Conservation (phyloP, 768 basidiomycete genomes). For the Sporobolomyces pararoseus region DNA sequence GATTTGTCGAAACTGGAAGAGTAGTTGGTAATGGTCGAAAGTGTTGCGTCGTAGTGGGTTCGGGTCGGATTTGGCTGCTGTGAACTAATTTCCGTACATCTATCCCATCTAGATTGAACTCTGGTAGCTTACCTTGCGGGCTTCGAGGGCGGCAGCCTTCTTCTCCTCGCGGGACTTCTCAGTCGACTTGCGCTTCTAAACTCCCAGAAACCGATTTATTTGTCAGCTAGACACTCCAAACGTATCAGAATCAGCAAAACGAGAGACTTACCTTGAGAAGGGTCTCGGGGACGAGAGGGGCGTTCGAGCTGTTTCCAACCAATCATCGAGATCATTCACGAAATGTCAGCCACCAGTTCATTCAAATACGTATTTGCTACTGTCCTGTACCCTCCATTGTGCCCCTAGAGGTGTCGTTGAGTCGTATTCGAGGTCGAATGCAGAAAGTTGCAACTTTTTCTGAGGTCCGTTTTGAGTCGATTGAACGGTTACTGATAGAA, state of each 20-base stretch:
- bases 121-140: constrained; percentile 51
- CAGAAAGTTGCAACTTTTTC: background rate
- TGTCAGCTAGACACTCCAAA: background rate
- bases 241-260: background rate
- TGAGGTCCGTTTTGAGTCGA: background rate
- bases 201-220: background rate
- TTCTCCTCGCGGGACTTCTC: constrained; percentile 55
- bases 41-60: background rate
- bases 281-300: constrained; percentile 52
- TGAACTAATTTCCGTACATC: background rate
- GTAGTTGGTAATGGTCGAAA: constrained; percentile 3
- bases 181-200: constrained; percentile 53
- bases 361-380: background rate
- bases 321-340: too few relatives aligned
- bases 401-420: background rate
- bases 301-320: constrained; percentile 15
- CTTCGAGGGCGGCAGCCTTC: constrained; percentile 52
- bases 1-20: background rate
- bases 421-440: background rate
- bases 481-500: background rate
- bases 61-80: background rate
- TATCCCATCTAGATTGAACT: background rate
- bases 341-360: background rate
- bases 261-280: constrained; percentile 48
- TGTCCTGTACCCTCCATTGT: background rate